A percentile compares a stretch with the other conserved stretches of the same genome.
These are phyloP conservation scores for Colletotrichum somersetense DNA, from an alignment of 2,329 filamentous ascomycete genomes.

Conservation along the genomic window DNA sequence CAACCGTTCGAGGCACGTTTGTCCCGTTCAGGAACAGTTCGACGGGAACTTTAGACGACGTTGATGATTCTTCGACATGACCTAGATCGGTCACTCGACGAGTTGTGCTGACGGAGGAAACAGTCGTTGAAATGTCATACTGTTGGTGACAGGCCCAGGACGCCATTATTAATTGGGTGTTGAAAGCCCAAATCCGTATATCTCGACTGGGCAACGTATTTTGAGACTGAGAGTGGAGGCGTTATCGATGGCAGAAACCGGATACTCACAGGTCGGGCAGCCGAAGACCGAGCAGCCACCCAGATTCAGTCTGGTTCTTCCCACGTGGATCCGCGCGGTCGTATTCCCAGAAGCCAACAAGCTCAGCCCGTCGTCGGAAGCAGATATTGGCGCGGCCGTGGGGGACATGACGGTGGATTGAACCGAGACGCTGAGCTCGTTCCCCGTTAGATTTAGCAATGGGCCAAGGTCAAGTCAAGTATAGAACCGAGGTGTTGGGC, in stretches of 20 bases:
- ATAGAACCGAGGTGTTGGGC: not conserved
- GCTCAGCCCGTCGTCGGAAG: constrained; percentile 3
- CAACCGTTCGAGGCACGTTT: not conserved
- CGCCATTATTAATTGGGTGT: not conserved
- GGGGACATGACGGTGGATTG: not conserved
- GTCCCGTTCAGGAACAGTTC: not conserved
- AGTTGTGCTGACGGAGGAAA: not conserved
- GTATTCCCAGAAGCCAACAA: not conserved
- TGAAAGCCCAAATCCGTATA: not conserved
- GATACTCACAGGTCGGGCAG: constrained; percentile 1
- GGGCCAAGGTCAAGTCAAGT: not conserved
- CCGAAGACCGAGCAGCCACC: constrained; percentile 7
- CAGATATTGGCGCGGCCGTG: not conserved
- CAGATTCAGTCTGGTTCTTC: not conserved
- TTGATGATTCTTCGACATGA: not conserved
- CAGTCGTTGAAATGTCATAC: fast-evolving
- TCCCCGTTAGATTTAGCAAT: too few relatives aligned
- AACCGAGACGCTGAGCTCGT: not conserved
- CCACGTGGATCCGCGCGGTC: constrained; percentile 30
- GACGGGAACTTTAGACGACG: not conserved
- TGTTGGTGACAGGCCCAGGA: too few relatives aligned
- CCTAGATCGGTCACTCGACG: not conserved
- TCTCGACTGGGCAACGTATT: not conserved
- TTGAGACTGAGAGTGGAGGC: constrained; percentile 10
- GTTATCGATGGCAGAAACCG: constrained; percentile 20